phyloP scores from a whole-genome alignment of 306 rosid species.

The Prunus fruticosa region DNA sequence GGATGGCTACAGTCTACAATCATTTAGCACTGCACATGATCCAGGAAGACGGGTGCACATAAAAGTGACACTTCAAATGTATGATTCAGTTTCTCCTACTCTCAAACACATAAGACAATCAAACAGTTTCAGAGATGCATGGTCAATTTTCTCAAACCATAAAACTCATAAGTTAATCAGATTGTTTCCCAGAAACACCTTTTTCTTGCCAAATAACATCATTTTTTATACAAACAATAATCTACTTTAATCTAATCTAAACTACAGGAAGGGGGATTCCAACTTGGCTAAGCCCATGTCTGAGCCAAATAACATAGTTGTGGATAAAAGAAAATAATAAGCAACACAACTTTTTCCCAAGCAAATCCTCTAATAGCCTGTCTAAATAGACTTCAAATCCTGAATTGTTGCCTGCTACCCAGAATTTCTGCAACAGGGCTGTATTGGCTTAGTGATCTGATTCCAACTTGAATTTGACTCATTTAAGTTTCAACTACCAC shows the following conservation, averaged over 20 bases:
- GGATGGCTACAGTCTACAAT: neutral
- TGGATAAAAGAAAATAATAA: neutral
- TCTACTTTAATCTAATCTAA: too few species aligned
- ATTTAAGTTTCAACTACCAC: neutral
- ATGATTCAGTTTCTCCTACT: neutral
- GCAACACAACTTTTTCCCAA: neutral
- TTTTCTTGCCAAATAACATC: too few species aligned
- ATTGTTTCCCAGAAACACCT: neutral
- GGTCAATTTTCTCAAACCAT: neutral
- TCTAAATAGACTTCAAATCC: neutral
- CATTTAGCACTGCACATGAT: neutral
- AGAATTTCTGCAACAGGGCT: neutral
- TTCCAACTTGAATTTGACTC: neutral
- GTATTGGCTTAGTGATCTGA: neutral
- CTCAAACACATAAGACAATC: neutral
- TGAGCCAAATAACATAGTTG: too few species aligned
- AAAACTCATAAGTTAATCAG: slow-evolving; percentile 1
- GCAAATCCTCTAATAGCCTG: neutral
- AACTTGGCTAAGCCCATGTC: too few species aligned
- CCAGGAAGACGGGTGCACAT: neutral
- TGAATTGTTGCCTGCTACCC: neutral
- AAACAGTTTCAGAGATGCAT: neutral
- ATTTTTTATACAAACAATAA: too few species aligned
- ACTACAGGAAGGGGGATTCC: too few species aligned
- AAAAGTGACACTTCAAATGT: neutral